Evolutionary conservation across 1,139 yeast species (phyloP), one percentile per base, ranked within the genome.

Genomic region (Magnusiomyces suaveolens): DNA sequence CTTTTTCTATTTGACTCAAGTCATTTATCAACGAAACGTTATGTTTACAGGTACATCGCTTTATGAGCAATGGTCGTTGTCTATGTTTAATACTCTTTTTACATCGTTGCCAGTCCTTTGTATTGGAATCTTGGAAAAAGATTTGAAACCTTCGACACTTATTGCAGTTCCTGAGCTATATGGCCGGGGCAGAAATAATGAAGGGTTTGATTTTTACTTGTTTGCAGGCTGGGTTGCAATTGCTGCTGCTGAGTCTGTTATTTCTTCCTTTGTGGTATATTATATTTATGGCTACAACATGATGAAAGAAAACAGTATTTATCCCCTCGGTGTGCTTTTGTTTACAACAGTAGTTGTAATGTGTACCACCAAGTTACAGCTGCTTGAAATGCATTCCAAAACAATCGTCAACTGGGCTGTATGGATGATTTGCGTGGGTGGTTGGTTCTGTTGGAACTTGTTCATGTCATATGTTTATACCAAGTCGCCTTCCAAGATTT

Each of bases 51-150:
- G 98, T 1, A 83, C 96, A 0, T 88, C 97, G 0, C 71, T 90
- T 63, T 92, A 88, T 67, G 98, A 94, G 67, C 84, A 90, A 52
- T 90, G 97, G 97, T 90, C 97, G 0, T 75, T 92, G 59, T 87
- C 97, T 0, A 89, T 94, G 97, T 94, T 87, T 72, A 94, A 92
- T 68, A 92, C 98, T 0, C 75, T 94, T 60, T 94, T 94, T 71
- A 92, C 98, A 0, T 87, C 97, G 0, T 74, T 94, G 52, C 92
- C 97, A 0, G 98, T 92, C 1, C 68, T 92, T 50, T 87, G 95
- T 64, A 75, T 94, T 54, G 99, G 99, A n/a, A 87, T 90, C 81
- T 85, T 92, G 70, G 97, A 92, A 64, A 85, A 84, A 65, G 99
- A 94, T 65, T 75, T 94, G 66, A 78, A 82, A 54, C 95, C 97